Base-by-base conservation (phyloP, 805 yeast genomes). In the Monosporozyma unispora region DNA sequence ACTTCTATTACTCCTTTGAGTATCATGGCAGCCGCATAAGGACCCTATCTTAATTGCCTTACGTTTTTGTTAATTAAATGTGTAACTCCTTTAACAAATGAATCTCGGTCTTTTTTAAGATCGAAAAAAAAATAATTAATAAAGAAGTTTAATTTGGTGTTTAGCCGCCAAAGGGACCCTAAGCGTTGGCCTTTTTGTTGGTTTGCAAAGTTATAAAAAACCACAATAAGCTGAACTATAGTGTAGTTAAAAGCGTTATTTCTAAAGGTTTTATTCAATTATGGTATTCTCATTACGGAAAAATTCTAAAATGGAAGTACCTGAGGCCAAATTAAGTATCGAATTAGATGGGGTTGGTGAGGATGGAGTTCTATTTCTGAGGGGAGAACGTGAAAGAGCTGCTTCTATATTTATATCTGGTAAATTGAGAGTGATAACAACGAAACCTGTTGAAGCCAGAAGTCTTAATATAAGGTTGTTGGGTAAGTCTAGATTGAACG, bases 371-470 rank as follows among this genome's bases (percentile, higher is more conserved):
- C 67, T 91, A 4, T 77, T 93, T 8, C 66, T 91, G 29, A 84
- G 88, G 56, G 99, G 99, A 1, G 61, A 83, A 0, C 80, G 84
- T 5, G 74, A 76, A 33, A 90, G 83, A 47, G 96, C 97, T 0
- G 75, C 87, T 0, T 81, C 96, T 1, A 86, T 80, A 3, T 69
- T 84, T 6, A 66, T 93, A 25, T 70, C 84, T 1, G 99, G 99
- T 3, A 80, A 79, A 10, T 81, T 93, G 22, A 89, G 84, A 1
- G 67, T 93, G 23, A 76, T 90, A 0, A 79, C 87, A 0, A 72
- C 75, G 11, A 98, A 91, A 55, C 87, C 96, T 2, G 69, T 87
- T 49, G 67, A 79, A 14, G 74, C 91, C 47, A 83, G 80, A 60
- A 78, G 76, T 55, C 66, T 93, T 53, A 65, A 79, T 4, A 67